Base-by-base conservation (phyloP, 2,329 filamentous ascomycete genomes). In the Colletotrichum sp. region DNA sequence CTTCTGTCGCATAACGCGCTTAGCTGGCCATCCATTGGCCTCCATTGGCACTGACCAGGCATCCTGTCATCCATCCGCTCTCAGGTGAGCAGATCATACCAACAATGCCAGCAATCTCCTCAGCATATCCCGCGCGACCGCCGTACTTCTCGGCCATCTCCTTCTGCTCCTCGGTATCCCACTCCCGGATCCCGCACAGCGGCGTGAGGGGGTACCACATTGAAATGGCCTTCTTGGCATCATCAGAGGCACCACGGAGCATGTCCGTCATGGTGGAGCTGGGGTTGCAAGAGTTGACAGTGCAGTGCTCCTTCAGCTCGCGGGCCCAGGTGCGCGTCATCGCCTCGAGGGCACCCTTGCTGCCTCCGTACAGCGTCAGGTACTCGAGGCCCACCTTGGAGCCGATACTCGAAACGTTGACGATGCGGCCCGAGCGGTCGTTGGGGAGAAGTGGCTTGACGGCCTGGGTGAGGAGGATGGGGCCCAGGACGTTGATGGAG, bases 1-100 rank as follows among this genome's bases (percentile, higher is more conserved):
- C 43, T 48, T 48, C n/a, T 13, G 10, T 21, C n/a, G 43, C 43
- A 21, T 21, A 0, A 21, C 2, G 43, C n/a, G 43, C 43, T 36
- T 36, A 90, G 52, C 74, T 62, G 21, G 74, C 70, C 74, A 74
- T 73, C 74, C 74, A 76, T 18, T 76, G 74, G 8, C 74, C 70
- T 5, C 93, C 93, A 79, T 94, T 94, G 16, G 93, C 93, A 83
- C 91, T 94, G n/a, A 95, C 88, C 36, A 94, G 90, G 80, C 91
- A 93, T 6, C 93, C 93, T 2, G 93, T 95, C 73, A 91, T 92
- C 93, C 93, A 95, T 3, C 88, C 90, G 52, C 88, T 88, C 82
- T 95, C 93, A 13, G 88, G 88, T 8, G 89, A 90, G 81, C 93
- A 94, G 55, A 95, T 85, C 92, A 95, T 94, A 10, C 89, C 93